Percentiles rank a stretch among this genome's conserved stretches.
phyloP scores from a whole-genome alignment of 371 early-diverging fungal species.

The Syncephalastrum sp. region DNA sequence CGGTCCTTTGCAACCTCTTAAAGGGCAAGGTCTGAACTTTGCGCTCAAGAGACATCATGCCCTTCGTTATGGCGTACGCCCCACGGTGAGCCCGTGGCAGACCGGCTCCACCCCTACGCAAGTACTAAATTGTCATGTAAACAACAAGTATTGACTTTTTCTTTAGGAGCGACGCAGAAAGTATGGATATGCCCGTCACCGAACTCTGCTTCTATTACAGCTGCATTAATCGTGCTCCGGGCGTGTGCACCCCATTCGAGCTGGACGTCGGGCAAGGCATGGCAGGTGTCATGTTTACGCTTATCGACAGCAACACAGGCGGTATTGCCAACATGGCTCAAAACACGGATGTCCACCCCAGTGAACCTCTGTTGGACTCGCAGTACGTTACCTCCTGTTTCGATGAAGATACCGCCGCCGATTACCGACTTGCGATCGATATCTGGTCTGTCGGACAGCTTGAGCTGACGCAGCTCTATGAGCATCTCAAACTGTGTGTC shows the following conservation, averaged over 20 bases:
- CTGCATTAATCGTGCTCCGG: conserved; percentile 37
- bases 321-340: not conserved
- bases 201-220: conserved; percentile 48
- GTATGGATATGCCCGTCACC: conserved; percentile 7
- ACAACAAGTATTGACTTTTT: not conserved
- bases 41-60: conserved; percentile 52
- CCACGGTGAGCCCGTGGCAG: not conserved
- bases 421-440: conserved; percentile 46
- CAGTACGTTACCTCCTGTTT: too few species aligned
- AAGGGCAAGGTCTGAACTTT: conserved; percentile 55
- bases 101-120: too few species aligned
- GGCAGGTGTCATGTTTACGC: conserved; percentile 45
- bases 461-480: conserved; percentile 49
- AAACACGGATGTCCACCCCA: too few species aligned
- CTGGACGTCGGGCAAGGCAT: conserved; percentile 70
- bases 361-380: too few species aligned
- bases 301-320: conserved; percentile 1
- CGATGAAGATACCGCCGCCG: too few species aligned
- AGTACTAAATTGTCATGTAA: too few species aligned
- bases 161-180: too few species aligned
- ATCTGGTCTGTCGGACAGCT: conserved; percentile 73
- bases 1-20: conserved; percentile 45
- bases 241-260: conserved; percentile 57
- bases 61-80: conserved; percentile 32
- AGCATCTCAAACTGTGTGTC: conserved; percentile 51